These are phyloP conservation scores for Podospora bellae-mahoneyi DNA, from an alignment of 495 filamentous ascomycete genomes.

Conservation along the genomic window DNA sequence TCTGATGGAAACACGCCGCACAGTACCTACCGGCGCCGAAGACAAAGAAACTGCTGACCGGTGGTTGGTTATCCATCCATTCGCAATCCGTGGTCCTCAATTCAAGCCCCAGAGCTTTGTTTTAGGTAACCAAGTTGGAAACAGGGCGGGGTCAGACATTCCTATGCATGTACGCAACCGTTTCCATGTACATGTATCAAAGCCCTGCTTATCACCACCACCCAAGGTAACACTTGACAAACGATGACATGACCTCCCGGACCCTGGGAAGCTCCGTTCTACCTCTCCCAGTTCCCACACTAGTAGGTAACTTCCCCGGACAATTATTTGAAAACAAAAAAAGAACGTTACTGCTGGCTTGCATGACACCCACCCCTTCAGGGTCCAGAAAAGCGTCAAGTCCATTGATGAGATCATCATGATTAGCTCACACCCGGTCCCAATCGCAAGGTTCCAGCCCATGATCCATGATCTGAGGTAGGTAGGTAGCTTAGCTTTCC, in stretches of 20 bases:
- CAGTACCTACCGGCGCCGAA: background rate
- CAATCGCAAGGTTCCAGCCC: background rate
- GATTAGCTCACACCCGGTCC: constrained; percentile 2
- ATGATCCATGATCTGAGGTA: background rate
- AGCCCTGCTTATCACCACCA: background rate
- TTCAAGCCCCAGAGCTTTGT: background rate
- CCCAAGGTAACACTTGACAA: background rate
- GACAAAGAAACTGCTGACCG: background rate
- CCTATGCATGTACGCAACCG: background rate
- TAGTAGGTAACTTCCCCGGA: background rate
- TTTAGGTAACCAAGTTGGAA: background rate
- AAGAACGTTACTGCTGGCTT: background rate
- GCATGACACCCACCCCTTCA: too few species aligned
- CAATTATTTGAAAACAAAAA: background rate
- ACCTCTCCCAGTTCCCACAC: background rate
- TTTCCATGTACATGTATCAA: background rate
- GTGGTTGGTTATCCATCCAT: background rate
- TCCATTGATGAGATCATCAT: constrained; percentile 31
- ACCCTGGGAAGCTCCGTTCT: background rate
- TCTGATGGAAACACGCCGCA: too few species aligned
- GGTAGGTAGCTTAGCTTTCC: background rate
- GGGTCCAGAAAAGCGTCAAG: background rate
- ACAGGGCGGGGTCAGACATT: background rate
- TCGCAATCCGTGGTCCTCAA: too few species aligned
- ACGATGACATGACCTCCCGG: background rate